Conservation (phyloP, 305 asterid genomes). For the Solanum hybrid region DNA sequence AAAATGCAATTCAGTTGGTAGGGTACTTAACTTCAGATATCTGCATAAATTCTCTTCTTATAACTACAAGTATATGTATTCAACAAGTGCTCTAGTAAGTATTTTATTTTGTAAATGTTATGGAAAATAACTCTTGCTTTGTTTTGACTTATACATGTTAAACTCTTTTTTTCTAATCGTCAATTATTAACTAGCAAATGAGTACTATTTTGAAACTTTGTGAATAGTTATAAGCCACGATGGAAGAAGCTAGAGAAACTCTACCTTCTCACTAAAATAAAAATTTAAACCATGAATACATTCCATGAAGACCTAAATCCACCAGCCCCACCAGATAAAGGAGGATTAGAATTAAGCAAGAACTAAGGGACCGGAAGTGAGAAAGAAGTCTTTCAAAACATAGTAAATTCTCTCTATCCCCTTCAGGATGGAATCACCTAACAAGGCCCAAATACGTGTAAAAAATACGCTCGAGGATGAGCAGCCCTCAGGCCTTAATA, state of each 20-base stretch:
- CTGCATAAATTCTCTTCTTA: background rate
- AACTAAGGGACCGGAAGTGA: background rate
- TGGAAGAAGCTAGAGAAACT: background rate
- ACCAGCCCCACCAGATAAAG: background rate
- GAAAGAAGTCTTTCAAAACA: background rate
- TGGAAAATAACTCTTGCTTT: background rate
- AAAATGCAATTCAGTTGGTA: background rate
- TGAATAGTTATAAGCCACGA: background rate
- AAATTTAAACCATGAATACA: background rate
- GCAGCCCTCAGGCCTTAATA: background rate
- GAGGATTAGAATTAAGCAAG: background rate
- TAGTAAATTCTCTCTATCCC: background rate
- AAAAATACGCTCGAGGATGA: background rate
- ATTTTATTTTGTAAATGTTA: background rate
- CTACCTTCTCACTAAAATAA: background rate
- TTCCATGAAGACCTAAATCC: background rate
- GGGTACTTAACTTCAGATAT: background rate
- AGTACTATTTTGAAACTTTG: background rate
- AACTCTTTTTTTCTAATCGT: no score
- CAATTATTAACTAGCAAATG: background rate
- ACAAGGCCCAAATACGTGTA: background rate
- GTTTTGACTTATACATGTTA: background rate
- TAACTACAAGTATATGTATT: background rate
- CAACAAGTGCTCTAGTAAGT: background rate
- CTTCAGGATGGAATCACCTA: background rate